Evolutionary conservation across 495 filamentous ascomycete genomes (phyloP).

Genomic region (Penicillium pancosmium): DNA sequence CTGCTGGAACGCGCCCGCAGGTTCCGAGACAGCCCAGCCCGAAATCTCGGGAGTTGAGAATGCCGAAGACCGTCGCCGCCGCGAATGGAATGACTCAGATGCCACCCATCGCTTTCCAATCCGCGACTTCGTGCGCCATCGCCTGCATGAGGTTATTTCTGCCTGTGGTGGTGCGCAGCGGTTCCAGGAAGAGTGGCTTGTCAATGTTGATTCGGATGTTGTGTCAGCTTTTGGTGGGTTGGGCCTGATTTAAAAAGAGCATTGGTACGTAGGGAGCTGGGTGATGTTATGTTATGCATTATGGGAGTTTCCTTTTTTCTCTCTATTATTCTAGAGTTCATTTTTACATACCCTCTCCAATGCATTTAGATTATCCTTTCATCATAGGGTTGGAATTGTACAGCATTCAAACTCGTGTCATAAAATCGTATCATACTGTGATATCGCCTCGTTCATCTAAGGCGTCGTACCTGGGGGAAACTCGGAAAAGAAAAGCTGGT

Average conservation of each 20-base stretch:
- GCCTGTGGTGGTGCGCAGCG: slow-evolving; percentile 68
- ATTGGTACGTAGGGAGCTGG: neutral
- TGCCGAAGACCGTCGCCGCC: slow-evolving; percentile 60
- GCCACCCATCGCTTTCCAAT: slow-evolving; percentile 71
- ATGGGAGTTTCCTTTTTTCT: slow-evolving; percentile 1
- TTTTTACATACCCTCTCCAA: slow-evolving; percentile 23
- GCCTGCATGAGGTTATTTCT: slow-evolving; percentile 65
- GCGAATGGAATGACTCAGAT: slow-evolving; percentile 62
- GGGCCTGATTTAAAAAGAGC: slow-evolving; percentile 36
- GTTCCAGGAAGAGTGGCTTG: slow-evolving; percentile 79
- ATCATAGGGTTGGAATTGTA: too few relatives aligned
- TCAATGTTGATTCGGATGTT: slow-evolving; percentile 86
- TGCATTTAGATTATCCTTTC: slow-evolving; percentile 1
- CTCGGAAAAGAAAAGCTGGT: neutral
- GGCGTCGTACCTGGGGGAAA: neutral
- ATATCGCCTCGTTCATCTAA: neutral
- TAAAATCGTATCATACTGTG: neutral
- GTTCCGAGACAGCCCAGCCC: slow-evolving; percentile 32
- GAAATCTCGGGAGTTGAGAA: slow-evolving; percentile 54
- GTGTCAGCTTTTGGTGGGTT: slow-evolving; percentile 65
- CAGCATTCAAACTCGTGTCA: neutral
- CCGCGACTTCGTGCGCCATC: slow-evolving; percentile 68
- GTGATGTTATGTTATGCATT: neutral
- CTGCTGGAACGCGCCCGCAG: slow-evolving; percentile 46
- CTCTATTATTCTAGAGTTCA: slow-evolving; percentile 1